Conservation (phyloP, 192 early-diverging fungal genomes). For the Martensiomyces pterosporus region DNA sequence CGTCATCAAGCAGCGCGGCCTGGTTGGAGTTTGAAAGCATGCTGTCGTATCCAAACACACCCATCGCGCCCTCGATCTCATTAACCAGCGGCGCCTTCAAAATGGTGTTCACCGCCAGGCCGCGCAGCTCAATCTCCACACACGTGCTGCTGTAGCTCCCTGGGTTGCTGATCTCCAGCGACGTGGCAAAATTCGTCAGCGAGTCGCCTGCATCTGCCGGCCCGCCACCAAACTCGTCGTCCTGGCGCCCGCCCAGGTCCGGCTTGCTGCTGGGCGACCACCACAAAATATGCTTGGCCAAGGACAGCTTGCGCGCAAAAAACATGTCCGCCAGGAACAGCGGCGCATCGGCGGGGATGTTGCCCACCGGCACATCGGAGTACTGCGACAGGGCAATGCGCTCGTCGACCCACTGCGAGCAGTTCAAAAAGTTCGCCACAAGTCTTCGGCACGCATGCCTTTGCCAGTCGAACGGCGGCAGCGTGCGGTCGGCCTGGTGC, state of each 20-base stretch:
- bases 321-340: constrained; percentile 80
- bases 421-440: constrained; percentile 69
- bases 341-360: constrained; percentile 75
- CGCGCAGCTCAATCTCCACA: constrained; percentile 75
- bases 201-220: constrained; percentile 4
- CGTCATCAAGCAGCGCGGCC: constrained; percentile 13
- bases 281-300: constrained; percentile 86
- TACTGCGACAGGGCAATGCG: constrained; percentile 73
- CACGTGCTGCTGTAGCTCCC: constrained; percentile 79
- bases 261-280: constrained; percentile 76
- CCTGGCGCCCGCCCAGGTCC: constrained; percentile 77
- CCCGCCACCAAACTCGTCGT: constrained; percentile 30
- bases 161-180: constrained; percentile 67
- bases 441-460: constrained; percentile 62
- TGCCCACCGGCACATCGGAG: constrained; percentile 85
- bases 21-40: not conserved
- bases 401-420: constrained; percentile 71
- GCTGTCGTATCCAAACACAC: constrained; percentile 42
- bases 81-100: constrained; percentile 72
- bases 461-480: constrained; percentile 88
- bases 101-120: constrained; percentile 80
- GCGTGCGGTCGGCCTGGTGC: constrained; percentile 62
- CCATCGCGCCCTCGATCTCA: constrained; percentile 66
- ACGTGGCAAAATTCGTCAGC: constrained; percentile 3
- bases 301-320: constrained; percentile 73